A percentile compares a stretch with the other conserved stretches of the same genome.
Evolutionary conservation across 1,139 yeast genomes (phyloP).

Genomic region (Candida frijolesensis): DNA sequence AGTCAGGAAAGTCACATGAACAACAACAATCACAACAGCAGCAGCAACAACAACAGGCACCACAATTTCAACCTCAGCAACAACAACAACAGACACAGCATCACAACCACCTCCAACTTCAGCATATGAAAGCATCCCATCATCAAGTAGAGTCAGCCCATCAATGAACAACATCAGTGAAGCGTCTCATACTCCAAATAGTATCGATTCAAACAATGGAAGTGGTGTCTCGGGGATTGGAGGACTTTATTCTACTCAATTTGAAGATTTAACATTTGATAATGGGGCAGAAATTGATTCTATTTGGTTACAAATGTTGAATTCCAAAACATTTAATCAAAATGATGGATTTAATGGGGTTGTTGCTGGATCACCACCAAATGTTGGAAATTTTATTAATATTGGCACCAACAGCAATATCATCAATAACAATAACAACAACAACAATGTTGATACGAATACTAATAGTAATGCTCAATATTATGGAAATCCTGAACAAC

Average conservation of each 20-base stretch:
- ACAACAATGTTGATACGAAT: neutral
- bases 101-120: neutral
- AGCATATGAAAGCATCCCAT: slow-evolving; percentile 1
- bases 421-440: neutral
- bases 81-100: slow-evolving; percentile 4
- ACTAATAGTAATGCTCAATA: neutral
- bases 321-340: slow-evolving; percentile 10
- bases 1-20: neutral
- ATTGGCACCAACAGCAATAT: neutral
- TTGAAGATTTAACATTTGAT: slow-evolving; percentile 25
- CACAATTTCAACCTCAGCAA: neutral
- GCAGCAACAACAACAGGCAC: slow-evolving; percentile 1
- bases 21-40: neutral
- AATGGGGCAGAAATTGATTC: slow-evolving; percentile 40
- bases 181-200: slow-evolving; percentile 14
- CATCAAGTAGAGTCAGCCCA: slow-evolving; percentile 10
- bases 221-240: slow-evolving; percentile 9
- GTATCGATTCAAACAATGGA: slow-evolving; percentile 11
- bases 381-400: too few relatives aligned
- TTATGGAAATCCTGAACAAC: neutral
- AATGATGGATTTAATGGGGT: slow-evolving; percentile 8
- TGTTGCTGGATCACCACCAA: neutral
- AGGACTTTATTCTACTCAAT: slow-evolving; percentile 13
- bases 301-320: slow-evolving; percentile 40
- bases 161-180: slow-evolving; percentile 14